Evolutionary conservation across 1,139 yeast genomes (phyloP), one percentile per base, ranked within the genome.

Genomic region (Sugiyamaella novakii): DNA sequence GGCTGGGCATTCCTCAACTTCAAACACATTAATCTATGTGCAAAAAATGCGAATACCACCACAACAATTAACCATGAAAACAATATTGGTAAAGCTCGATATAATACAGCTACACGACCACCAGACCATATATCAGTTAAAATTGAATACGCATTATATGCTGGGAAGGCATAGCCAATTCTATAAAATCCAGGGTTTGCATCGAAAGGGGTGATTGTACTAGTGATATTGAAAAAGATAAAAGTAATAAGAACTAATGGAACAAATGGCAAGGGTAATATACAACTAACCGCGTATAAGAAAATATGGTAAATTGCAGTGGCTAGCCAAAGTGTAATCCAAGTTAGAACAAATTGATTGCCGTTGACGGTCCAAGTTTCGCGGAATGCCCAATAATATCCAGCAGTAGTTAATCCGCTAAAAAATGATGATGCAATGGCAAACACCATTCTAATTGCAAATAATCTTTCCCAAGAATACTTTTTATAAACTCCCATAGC

Each of bases 61-160:
- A 41, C 33, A n/a, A 51, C 15, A 15, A 53, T 35, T n/a, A 36
- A 22, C 57, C 55, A 54, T 5, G 49, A 29, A 27, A 55, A 55
- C 31, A 55, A 18, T 8, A 55, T 50, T 8, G 57, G 57, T 22
- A 55, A 39, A 8, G 57, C 49, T 22, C 51, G 38, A 47, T 40
- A 52, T 11, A 46, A 18, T 1, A 34, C 42, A 7, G 43, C 36
- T 5, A 85, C 92, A 68, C 92, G 83, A 0, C 85, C 85, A 27
- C 80, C 63, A 49, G 51, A 71, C 74, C 55, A 71, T n/a, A 71
- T 63, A 58, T 81, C 85, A 62, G 84, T 78, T 2, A 79, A 78
- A 3, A 84, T 82, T 15, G 78, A 74, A 56, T 81, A 81, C 0
- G 85, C 84, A 52, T 78, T 72, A 57, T 80, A 42, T 12, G 48